Percentiles rank a stretch among this genome's conserved stretches.
phyloP scores from a whole-genome alignment of 768 basidiomycete species.

The Psilocybe subaeruginosa region DNA sequence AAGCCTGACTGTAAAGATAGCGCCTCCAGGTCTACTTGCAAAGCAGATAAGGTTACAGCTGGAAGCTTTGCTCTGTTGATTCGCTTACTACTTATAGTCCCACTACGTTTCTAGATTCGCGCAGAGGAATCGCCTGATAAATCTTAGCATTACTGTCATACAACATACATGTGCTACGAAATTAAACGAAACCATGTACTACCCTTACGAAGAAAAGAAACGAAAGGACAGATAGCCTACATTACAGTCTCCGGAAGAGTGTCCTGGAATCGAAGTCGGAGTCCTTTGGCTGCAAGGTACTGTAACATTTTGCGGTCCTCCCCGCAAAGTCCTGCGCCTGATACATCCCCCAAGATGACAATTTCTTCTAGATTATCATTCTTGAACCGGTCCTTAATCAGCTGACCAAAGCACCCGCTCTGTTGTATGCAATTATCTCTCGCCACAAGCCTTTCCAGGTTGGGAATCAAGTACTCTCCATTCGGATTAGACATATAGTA shows the following conservation, averaged over 20 bases:
- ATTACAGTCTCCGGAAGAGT: neutral
- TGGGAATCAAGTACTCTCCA: neutral
- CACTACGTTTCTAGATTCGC: too few species aligned
- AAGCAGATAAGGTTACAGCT: too few species aligned
- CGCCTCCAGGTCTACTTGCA: too few species aligned
- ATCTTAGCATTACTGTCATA: too few species aligned
- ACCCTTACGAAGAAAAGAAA: too few species aligned
- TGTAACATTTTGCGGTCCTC: neutral
- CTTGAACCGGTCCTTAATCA: slow-evolving; percentile 4
- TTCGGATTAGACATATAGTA: neutral
- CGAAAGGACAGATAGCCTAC: neutral
- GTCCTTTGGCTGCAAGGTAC: neutral
- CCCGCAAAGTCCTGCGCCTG: neutral
- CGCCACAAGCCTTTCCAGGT: neutral
- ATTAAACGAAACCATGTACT: too few species aligned
- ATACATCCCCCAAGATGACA: neutral
- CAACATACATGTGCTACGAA: too few species aligned
- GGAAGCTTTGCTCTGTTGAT: too few species aligned
- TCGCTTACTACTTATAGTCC: too few species aligned
- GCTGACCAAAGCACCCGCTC: neutral
- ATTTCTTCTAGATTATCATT: neutral
- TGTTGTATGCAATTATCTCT: slow-evolving; percentile 2
- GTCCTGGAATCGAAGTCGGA: neutral
- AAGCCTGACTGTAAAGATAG: too few species aligned
- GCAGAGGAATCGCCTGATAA: too few species aligned